phyloP scores from a whole-genome alignment of 768 basidiomycete species.

The Collybia mongolica region DNA sequence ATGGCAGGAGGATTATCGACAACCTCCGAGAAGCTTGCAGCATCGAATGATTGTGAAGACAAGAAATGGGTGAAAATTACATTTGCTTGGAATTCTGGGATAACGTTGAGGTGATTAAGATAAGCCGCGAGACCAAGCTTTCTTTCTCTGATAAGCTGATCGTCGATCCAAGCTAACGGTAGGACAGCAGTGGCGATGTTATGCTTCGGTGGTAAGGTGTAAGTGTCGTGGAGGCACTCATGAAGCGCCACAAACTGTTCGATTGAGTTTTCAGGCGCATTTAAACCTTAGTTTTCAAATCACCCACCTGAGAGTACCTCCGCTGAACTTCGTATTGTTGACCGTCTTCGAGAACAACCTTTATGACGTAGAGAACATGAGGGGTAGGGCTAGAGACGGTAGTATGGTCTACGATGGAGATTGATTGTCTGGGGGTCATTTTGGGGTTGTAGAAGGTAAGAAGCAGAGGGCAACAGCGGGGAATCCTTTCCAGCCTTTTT shows the following conservation, averaged over 20 bases:
- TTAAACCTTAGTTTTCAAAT: background rate
- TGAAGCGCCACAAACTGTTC: constrained; percentile 23
- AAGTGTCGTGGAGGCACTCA: constrained; percentile 21
- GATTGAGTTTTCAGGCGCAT: too few species aligned
- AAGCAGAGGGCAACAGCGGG: background rate
- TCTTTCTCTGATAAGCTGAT: constrained; percentile 42
- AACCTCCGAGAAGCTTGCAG: background rate
- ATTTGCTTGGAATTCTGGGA: constrained; percentile 26
- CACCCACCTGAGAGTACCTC: constrained; percentile 46
- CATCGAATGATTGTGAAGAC: constrained; percentile 3
- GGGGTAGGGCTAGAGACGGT: constrained; percentile 44
- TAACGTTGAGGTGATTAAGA: constrained; percentile 29
- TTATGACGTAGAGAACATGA: constrained; percentile 44
- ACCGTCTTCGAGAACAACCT: constrained; percentile 31
- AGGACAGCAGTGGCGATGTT: constrained; percentile 38
- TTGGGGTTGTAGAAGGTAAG: background rate
- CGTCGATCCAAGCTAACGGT: constrained; percentile 46
- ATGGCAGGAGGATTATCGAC: constrained; percentile 3
- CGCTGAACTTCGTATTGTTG: constrained; percentile 27
- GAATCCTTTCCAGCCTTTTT: constrained; percentile 4
- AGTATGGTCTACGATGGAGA: constrained; percentile 40
- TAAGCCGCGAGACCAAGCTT: constrained; percentile 39
- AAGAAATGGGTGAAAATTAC: constrained; percentile 33
- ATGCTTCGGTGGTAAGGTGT: constrained; percentile 38
- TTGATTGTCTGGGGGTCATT: constrained; percentile 10